Conservation (phyloP, 495 filamentous ascomycete genomes). For the Chaetomium tenue region DNA sequence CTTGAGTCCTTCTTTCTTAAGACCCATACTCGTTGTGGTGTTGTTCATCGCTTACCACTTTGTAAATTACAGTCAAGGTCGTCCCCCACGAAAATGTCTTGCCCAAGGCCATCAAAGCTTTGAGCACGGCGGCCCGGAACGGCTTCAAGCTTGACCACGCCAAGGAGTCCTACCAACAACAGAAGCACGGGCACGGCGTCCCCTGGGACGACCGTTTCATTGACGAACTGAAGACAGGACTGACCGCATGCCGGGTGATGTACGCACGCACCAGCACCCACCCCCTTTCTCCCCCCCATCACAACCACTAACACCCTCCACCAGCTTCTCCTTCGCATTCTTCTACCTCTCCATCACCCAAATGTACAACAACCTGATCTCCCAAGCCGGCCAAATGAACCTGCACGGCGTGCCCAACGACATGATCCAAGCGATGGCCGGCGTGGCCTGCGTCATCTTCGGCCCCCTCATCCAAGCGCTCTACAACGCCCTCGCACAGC, state of each 20-base stretch:
- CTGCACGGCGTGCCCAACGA: slow-evolving; percentile 53
- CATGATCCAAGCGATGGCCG: slow-evolving; percentile 37
- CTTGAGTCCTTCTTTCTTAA: slow-evolving; percentile 29
- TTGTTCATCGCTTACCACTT: not conserved
- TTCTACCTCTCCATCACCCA: slow-evolving; percentile 59
- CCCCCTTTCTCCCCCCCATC: no score
- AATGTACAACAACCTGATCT: slow-evolving; percentile 44
- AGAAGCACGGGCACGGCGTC: slow-evolving; percentile 31
- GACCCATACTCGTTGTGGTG: not conserved
- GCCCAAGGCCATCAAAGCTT: slow-evolving; percentile 43
- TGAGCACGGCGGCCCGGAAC: slow-evolving; percentile 42
- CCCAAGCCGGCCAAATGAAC: slow-evolving; percentile 55
- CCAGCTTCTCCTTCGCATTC: slow-evolving; percentile 50
- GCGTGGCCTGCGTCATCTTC: slow-evolving; percentile 44
- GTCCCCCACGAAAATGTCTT: slow-evolving; percentile 46
- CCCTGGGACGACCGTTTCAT: slow-evolving; percentile 45
- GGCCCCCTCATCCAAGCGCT: slow-evolving; percentile 50
- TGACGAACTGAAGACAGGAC: slow-evolving; percentile 41
- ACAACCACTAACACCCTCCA: not conserved
- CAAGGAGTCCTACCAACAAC: slow-evolving; percentile 46
- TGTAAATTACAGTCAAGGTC: slow-evolving; percentile 35
- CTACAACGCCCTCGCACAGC: slow-evolving; percentile 44
- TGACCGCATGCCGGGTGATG: slow-evolving; percentile 49
- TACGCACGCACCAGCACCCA: slow-evolving; percentile 25
- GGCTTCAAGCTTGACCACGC: slow-evolving; percentile 54